phyloP scores from a whole-genome alignment of 2,329 filamentous ascomycete genomes.

The Aureobasidium leucospermi region DNA sequence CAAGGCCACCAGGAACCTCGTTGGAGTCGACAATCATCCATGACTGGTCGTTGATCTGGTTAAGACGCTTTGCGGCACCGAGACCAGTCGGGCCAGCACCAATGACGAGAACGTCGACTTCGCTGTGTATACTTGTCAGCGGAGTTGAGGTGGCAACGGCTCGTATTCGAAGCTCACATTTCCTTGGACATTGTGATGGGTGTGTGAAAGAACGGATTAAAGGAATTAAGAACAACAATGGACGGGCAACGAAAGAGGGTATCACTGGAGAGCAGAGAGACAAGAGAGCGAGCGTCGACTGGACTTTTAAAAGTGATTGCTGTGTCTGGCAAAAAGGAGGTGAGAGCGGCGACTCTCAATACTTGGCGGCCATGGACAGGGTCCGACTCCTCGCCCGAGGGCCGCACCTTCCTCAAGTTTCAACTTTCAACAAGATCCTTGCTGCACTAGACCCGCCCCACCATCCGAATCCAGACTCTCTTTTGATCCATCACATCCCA shows the following conservation, averaged over 20 bases:
- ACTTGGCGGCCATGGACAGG: not conserved
- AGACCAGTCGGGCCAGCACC: conserved; percentile 95
- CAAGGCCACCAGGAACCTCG: conserved; percentile 88
- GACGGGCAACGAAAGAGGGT: conserved; percentile 11
- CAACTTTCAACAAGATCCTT: conserved; percentile 2
- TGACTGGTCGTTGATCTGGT: conserved; percentile 87
- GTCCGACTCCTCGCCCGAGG: not conserved
- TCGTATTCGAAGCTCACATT: conserved; percentile 16
- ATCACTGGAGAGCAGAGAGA: conserved; percentile 12
- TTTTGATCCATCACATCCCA: not conserved
- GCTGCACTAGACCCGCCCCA: conserved; percentile 4
- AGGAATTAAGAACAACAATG: conserved; percentile 4
- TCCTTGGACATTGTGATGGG: conserved; percentile 15
- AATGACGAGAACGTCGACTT: conserved; percentile 95
- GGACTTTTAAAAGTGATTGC: not conserved
- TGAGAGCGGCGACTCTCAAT: conserved; percentile 5
- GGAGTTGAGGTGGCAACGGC: conserved; percentile 9
- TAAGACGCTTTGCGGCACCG: conserved; percentile 93
- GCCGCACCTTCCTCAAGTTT: not conserved
- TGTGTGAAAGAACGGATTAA: conserved; percentile 11
- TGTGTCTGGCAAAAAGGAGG: conserved; percentile 10
- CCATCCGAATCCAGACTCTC: conserved; percentile 7
- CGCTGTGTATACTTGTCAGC: conserved; percentile 44
- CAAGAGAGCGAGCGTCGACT: not conserved
- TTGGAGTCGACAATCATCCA: conserved; percentile 95